Base-by-base conservation (phyloP, 805 yeast genomes). In the Candida krabiensis region DNA sequence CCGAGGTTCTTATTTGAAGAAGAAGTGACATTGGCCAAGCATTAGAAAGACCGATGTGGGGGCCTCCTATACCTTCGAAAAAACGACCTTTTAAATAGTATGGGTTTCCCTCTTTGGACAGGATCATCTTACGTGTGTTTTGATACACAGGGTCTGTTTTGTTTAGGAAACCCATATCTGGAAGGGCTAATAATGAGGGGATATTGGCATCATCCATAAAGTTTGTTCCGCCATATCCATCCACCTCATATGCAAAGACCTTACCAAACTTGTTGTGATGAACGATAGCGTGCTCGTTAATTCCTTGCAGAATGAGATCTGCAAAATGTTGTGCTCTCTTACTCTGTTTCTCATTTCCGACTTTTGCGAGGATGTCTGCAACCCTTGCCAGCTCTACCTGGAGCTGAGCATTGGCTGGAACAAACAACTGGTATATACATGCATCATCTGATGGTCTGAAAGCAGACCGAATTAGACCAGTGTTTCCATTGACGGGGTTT, bases 11-110 rank as follows among this genome's bases (percentile, higher is more conserved):
- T 15, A 87, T 86, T 22, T 79, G 75, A 36, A 86, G 71, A 26
- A 87, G 63, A n/a, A 84, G 64, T 23, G 89, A 79, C 95, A 88
- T 83, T 11, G 96, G 96, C 96, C 96, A 88, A 0, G 95, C 95
- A 55, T 80, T 71, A 15, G 70, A 66, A 16, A 83, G 71, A 1
- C 96, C 96, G 28, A 88, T 76, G 58, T 88, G 96, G 0, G 96
- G 96, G 0, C 96, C 96, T 0, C 96, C 96, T 43, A 89, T 74
- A 0, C 96, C 96, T 47, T 73, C 70, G 53, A 89, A 83, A 45
- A 59, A 61, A 4, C 52, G 49, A 0, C 96, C 96, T 28, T 63
- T 58, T 29, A 85, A 63, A 51, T 64, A 88, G 59, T 86, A 88
- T 1, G 96, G 96, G 56, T 88, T 88, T 0, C 93, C 93, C 4